These are phyloP conservation scores for Rhodotorula sp. DNA, from an alignment of 1,284 basidiomycete genomes.

Conservation along the genomic window DNA sequence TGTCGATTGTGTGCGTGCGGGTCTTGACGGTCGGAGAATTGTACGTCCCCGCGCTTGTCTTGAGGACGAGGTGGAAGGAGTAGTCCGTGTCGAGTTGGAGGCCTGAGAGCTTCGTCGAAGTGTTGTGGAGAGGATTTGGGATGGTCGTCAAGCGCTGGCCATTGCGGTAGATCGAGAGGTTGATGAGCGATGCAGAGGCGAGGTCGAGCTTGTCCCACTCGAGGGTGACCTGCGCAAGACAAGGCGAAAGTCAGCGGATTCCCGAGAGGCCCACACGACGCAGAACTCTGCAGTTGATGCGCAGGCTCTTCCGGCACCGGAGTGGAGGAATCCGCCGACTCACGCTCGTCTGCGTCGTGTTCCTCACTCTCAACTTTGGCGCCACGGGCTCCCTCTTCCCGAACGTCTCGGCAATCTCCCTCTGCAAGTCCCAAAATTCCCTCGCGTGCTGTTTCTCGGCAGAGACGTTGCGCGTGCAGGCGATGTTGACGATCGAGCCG, in stretches of 20 bases:
- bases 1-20: constrained; percentile 85
- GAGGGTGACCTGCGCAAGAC: constrained; percentile 16
- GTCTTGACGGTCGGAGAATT: constrained; percentile 76
- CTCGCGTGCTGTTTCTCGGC: constrained; percentile 75
- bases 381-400: constrained; percentile 65
- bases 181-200: constrained; percentile 77
- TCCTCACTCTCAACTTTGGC: constrained; percentile 71
- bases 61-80: constrained; percentile 82
- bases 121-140: constrained; percentile 73
- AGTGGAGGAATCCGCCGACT: not conserved
- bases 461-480: constrained; percentile 74
- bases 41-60: constrained; percentile 82
- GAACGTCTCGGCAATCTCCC: constrained; percentile 70
- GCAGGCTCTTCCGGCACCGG: too few species aligned
- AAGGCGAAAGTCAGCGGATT: not conserved
- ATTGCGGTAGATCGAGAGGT: constrained; percentile 86
- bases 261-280: too few species aligned
- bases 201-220: constrained; percentile 60
- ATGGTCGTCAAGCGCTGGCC: constrained; percentile 80
- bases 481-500: constrained; percentile 95
- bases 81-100: constrained; percentile 79
- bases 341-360: constrained; percentile 87
- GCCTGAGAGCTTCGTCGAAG: constrained; percentile 84
- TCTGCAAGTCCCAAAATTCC: constrained; percentile 78
- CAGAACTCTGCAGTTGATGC: too few species aligned